Base-by-base conservation (phyloP, 441 rosid genomes). In the Mallotus repandus region DNA sequence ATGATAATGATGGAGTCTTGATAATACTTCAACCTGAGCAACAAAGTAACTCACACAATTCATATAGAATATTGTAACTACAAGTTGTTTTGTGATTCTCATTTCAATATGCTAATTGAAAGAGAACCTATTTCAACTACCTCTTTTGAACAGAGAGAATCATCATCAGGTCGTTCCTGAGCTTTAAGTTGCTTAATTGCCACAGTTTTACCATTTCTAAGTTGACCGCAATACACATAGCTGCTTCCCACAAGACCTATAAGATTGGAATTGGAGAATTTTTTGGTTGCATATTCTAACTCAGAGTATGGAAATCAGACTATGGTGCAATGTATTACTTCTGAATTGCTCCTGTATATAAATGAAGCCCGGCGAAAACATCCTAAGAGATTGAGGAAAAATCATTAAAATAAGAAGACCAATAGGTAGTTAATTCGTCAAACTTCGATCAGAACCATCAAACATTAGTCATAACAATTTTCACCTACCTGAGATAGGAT, bases 191-290 rank as follows among this genome's bases (percentile, higher is more conserved):
- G 87, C 84, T 95, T 95, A 75, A 95, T 83, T 32, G 99, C 99
- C 66, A 94, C 93, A 54, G 79, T 84, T 82, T 82, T 89, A 63
- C 95, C 96, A 61, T 88, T 94, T 82, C 74, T 89, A 52, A 95
- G 96, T 85, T 88, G 91, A 25, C 98, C 99, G 49, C 83, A 87
- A 71, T 91, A 95, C 7, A 93, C 99, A 25, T 82, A 85, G 74
- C 99, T 93, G 81, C 97, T 89, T 82, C 96, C 98, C 21, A 98
- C 98, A 45, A 85, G 89, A 62, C 97, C 99, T 73, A 93, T 86
- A 15, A 91, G 81, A 72, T 79, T 91, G 77, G 88, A 84, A 83
- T 78, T 75, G 67, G 95, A 88, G 84, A 95, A 95, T 70, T 87
- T 90, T 65, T 87, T 57, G 18, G 98, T 95, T 70, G 96, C 93